Base-by-base conservation (phyloP, 2,329 filamentous ascomycete genomes). In the Colletotrichum sp. region DNA sequence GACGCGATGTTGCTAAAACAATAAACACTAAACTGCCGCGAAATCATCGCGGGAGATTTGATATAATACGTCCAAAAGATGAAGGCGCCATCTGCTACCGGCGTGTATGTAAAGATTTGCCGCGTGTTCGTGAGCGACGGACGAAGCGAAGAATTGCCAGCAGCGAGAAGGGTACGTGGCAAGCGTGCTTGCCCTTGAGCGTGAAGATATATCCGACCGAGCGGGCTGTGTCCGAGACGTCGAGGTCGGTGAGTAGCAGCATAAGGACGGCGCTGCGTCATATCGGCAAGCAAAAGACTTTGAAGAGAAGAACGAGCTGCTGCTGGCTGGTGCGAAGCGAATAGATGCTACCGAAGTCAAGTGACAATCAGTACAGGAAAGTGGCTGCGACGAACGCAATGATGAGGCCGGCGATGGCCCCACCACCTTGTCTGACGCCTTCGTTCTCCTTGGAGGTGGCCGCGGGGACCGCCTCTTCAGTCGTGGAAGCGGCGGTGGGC, bases 331-430 rank as follows among this genome's bases (percentile, higher is more conserved):
- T 38, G 70, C 58, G 65, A 74, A 76, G n/a, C 56, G 76, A 79
- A 79, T 43, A 56, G 64, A 78, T 55, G 69, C 43, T 55, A 58
- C 69, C 79, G 62, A 48, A 28, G 59, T 26, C 32, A 26, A 28
- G 21, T 6, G 28, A 30, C 28, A 43, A 69, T 74, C 56, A 90
- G 77, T 87, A 86, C 77, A 90, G 83, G 78, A 85, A 89, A 18
- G 86, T 86, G 30, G 89, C 87, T 28, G 89, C 90, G 36, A 91
- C 84, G 59, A 92, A 85, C 69, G 90, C 90, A 61, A 92, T 85
- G 58, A 92, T 83, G 26, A 92, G 85, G 61, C 90, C 89, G 9
- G 86, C 89, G 52, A 90, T 81, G 65, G 90, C 89, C 64, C 87
- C 85, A 68, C 87, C 87, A 65, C 88, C 87, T 77, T 90, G 86